Evolutionary conservation across 495 filamentous ascomycete genomes (phyloP).

Genomic region (Neurospora sp.): DNA sequence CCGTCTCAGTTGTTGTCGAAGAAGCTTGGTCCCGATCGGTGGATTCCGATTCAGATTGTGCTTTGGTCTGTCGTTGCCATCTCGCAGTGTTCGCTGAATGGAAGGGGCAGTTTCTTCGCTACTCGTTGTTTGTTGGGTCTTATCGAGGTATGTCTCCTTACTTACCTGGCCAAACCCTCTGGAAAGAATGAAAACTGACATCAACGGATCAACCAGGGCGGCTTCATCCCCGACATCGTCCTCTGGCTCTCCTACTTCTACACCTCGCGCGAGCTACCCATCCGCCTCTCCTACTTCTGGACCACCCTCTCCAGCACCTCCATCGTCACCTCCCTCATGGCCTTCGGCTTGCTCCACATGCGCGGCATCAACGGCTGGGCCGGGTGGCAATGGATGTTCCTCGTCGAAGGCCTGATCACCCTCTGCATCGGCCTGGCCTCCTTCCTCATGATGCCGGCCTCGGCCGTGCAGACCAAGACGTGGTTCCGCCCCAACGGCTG

Average conservation of each 20-base stretch:
- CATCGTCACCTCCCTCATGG: conserved; percentile 42
- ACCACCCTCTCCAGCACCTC: conserved; percentile 39
- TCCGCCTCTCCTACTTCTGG: conserved; percentile 49
- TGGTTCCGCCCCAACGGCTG: conserved; percentile 38
- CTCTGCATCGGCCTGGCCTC: conserved; percentile 40
- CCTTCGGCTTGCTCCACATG: conserved; percentile 41
- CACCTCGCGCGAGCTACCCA: conserved; percentile 53
- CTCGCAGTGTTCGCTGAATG: conserved; percentile 53
- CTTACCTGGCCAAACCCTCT: background rate
- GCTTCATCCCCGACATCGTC: conserved; percentile 43
- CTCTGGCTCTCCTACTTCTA: conserved; percentile 69
- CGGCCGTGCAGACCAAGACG: conserved; percentile 42
- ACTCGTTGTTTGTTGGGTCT: conserved; percentile 56
- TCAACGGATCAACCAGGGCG: conserved; percentile 44
- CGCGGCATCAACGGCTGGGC: conserved; percentile 41
- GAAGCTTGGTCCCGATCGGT: conserved; percentile 60
- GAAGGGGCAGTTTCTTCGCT: conserved; percentile 45
- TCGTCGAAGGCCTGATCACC: conserved; percentile 40
- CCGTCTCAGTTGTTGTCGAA: conserved; percentile 73
- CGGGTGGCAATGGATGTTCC: conserved; percentile 56
- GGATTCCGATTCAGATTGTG: conserved; percentile 76
- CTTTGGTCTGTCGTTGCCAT: conserved; percentile 63
- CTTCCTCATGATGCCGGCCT: conserved; percentile 45
- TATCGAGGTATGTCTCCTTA: conserved; percentile 33
- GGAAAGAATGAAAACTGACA: background rate